A percentile compares a stretch with the other conserved stretches of the same genome.
Conservation (phyloP, 2,329 filamentous ascomycete species). For the Ceratocystis albifundus region DNA sequence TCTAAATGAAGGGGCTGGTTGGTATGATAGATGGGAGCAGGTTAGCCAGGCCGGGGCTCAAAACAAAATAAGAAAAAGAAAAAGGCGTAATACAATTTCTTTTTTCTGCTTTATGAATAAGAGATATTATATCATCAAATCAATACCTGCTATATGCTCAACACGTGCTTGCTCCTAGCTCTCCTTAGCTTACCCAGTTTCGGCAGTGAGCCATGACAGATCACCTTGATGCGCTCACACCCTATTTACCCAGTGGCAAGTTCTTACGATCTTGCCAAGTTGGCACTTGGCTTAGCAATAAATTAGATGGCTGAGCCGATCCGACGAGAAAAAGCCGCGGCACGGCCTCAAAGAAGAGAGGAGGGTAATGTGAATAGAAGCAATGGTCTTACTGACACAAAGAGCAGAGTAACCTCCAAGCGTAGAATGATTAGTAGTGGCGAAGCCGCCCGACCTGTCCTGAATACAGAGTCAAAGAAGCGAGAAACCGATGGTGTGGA, state of each 20-base stretch:
- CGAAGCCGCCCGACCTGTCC: too few relatives aligned
- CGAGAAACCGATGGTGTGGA: background rate
- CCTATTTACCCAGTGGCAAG: background rate
- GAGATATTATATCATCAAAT: background rate
- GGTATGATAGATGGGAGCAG: conserved; percentile 13
- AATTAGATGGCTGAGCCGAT: background rate
- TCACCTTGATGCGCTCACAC: background rate
- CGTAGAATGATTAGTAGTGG: too few relatives aligned
- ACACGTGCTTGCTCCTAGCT: background rate
- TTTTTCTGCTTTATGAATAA: background rate
- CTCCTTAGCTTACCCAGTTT: background rate
- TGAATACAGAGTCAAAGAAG: too few relatives aligned
- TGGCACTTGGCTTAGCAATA: background rate
- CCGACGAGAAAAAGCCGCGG: too few relatives aligned
- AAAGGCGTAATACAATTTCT: conserved; percentile 8
- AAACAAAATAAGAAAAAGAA: conserved; percentile 19
- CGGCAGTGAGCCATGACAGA: background rate
- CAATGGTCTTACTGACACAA: too few relatives aligned
- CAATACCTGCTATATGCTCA: background rate
- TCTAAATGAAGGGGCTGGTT: background rate
- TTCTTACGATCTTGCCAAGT: background rate
- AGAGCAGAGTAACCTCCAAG: too few relatives aligned
- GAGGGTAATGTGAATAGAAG: background rate
- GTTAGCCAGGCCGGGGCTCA: background rate
- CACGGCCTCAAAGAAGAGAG: background rate